Evolutionary conservation across 179 eudicot genomes (phyloP).

Genomic region (Amaranthus tricolor): DNA sequence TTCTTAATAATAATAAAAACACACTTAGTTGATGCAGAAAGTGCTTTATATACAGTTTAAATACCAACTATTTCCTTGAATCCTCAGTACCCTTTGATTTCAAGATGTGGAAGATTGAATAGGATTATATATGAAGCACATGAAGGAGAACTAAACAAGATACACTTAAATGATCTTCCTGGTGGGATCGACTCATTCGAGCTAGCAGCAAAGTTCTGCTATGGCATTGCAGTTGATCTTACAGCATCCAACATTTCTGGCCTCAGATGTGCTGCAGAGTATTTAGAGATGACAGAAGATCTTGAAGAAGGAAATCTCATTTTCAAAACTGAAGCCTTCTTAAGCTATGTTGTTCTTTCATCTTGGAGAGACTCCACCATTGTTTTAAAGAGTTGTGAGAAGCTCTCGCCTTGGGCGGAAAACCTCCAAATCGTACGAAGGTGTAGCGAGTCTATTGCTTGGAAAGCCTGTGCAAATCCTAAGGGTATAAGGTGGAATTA

Average conservation of each 20-base stretch:
- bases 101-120: conserved; percentile 82
- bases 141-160: conserved; percentile 48
- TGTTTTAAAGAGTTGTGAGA: conserved; percentile 77
- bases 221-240: conserved; percentile 79
- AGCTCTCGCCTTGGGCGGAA: conserved; percentile 96
- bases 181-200: conserved; percentile 88
- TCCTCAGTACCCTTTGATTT: conserved; percentile 77
- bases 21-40: too few species aligned
- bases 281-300: conserved; percentile 90
- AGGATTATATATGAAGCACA: conserved; percentile 72
- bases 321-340: conserved; percentile 85
- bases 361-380: conserved; percentile 92
- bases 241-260: conserved; percentile 76
- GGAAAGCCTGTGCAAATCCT: conserved; percentile 96
- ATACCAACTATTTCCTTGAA: neutral
- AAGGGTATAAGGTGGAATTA: conserved; percentile 86
- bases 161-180: conserved; percentile 62
- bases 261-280: conserved; percentile 87
- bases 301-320: conserved; percentile 93
- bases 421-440: conserved; percentile 88
- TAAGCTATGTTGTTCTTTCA: conserved; percentile 80
- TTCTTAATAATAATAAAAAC: too few species aligned
- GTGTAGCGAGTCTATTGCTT: conserved; percentile 92
- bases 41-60: too few species aligned
- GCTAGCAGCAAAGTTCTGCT: conserved; percentile 87